These are phyloP conservation scores for Cicer arietinum DNA, from an alignment of 306 rosid genomes.

Conservation along the genomic window DNA sequence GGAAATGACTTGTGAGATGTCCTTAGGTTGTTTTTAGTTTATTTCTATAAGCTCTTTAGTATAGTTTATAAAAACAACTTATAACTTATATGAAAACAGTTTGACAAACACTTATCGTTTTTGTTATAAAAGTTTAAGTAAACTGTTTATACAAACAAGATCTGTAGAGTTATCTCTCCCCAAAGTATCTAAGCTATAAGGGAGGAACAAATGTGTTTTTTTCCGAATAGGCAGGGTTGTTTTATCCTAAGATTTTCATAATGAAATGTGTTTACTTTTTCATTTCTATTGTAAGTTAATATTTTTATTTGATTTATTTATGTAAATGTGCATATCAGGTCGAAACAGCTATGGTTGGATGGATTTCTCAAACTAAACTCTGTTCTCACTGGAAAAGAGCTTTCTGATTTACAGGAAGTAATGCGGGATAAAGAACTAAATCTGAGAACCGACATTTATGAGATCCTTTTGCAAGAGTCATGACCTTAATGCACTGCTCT, in stretches of 20 bases:
- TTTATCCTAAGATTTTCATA: not conserved
- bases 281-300: not conserved
- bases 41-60: too few species aligned
- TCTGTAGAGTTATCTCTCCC: not conserved
- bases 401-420: slow-evolving; percentile 96
- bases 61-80: too few species aligned
- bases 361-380: slow-evolving; percentile 80
- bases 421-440: slow-evolving; percentile 96
- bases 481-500: slow-evolving; percentile 37
- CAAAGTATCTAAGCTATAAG: not conserved
- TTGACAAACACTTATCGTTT: too few species aligned
- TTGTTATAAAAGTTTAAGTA: too few species aligned
- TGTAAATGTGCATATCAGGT: slow-evolving; percentile 58
- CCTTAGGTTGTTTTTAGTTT: too few species aligned
- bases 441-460: slow-evolving; percentile 91
- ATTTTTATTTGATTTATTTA: slow-evolving; percentile 1
- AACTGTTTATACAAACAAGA: too few species aligned
- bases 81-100: too few species aligned
- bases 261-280: slow-evolving; percentile 9
- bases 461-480: slow-evolving; percentile 83
- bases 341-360: slow-evolving; percentile 91
- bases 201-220: not conserved
- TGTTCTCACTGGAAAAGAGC: slow-evolving; percentile 75
- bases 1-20: too few species aligned
- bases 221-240: not conserved